These are phyloP conservation scores for Akanthomyces lecanii DNA, from an alignment of 2,329 filamentous ascomycete genomes.

Conservation along the genomic window DNA sequence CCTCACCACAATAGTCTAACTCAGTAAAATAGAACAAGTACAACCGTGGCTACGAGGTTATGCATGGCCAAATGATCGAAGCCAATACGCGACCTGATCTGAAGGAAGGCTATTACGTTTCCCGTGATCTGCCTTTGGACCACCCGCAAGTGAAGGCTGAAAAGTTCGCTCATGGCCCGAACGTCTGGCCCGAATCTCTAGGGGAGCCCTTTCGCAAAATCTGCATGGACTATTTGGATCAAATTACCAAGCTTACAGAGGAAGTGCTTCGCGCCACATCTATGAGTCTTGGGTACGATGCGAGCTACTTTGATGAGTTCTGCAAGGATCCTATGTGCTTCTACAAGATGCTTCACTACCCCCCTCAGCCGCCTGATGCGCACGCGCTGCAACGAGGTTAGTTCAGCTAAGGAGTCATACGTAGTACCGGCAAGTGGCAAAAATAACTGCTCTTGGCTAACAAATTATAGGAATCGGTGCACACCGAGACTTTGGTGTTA, in stretches of 20 bases:
- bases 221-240: constrained; percentile 37
- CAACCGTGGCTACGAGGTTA: constrained; percentile 48
- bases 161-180: constrained; percentile 39
- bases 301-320: constrained; percentile 41
- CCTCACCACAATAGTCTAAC: too few species aligned
- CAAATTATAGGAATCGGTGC: not conserved
- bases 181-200: constrained; percentile 40
- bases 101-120: constrained; percentile 38
- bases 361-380: constrained; percentile 34
- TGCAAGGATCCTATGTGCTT: constrained; percentile 35
- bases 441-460: too few species aligned
- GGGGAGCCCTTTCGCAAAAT: constrained; percentile 34
- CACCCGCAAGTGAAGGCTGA: constrained; percentile 36
- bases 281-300: constrained; percentile 36
- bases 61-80: constrained; percentile 43
- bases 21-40: constrained; percentile 26
- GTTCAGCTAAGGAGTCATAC: not conserved
- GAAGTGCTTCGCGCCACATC: constrained; percentile 40
- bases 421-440: too few species aligned
- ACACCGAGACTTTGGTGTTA: constrained; percentile 53
- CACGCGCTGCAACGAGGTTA: too few species aligned
- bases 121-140: constrained; percentile 35
- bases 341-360: constrained; percentile 46
- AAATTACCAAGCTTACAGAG: constrained; percentile 36
- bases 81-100: constrained; percentile 41